phyloP scores from a whole-genome alignment of 2,329 filamentous ascomycete species.

The Fusarium multiceps region DNA sequence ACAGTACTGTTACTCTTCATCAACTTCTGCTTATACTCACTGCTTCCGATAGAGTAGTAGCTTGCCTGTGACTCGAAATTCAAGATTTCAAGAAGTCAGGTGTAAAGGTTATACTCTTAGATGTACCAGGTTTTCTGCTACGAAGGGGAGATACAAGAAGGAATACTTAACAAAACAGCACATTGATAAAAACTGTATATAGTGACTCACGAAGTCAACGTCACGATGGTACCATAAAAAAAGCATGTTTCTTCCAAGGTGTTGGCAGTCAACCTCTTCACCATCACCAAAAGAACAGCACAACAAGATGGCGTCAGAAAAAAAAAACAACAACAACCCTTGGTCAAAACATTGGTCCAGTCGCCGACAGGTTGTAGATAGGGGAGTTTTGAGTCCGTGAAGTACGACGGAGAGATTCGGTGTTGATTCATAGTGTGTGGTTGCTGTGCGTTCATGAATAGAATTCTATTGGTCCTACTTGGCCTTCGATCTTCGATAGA shows the following conservation, averaged over 20 bases:
- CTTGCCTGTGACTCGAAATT: neutral
- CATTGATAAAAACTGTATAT: neutral
- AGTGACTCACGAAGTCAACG: neutral
- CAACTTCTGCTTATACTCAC: neutral
- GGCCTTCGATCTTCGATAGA: neutral
- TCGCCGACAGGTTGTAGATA: neutral
- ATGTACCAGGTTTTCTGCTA: no score
- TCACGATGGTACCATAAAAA: neutral
- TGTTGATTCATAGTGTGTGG: neutral
- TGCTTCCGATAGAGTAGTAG: neutral
- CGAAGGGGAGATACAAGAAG: neutral
- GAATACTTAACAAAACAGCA: neutral
- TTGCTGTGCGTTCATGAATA: neutral
- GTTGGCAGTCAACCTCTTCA: neutral
- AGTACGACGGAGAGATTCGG: neutral
- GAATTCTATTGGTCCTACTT: neutral
- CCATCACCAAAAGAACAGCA: neutral
- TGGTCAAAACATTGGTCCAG: neutral
- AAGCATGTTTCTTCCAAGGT: neutral
- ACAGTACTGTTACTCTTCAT: neutral
- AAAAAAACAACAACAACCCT: neutral
- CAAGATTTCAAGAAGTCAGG: neutral
- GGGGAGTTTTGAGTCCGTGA: neutral
- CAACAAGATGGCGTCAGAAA: neutral
- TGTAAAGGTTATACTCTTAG: neutral